Evolutionary conservation across 129 eudicot genomes (phyloP).

Genomic region (Kitagawia praeruptora): DNA sequence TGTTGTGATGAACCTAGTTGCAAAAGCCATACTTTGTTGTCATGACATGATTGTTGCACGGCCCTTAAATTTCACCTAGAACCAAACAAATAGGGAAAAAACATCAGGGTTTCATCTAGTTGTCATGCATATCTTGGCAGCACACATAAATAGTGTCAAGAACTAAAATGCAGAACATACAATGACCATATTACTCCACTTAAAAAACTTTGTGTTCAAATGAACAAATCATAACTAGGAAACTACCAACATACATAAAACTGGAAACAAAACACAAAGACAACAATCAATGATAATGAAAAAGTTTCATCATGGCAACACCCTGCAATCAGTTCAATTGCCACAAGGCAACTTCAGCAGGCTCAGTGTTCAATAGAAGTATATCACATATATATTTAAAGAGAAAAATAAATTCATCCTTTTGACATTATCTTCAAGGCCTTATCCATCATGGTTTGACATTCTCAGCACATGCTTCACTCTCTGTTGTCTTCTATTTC

Average conservation of each 20-base stretch:
- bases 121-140: too few species aligned
- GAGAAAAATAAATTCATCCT: not conserved
- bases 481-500: too few species aligned
- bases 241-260: not conserved
- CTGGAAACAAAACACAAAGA: not conserved
- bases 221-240: not conserved
- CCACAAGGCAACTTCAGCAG: constrained; percentile 2
- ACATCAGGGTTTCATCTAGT: too few species aligned
- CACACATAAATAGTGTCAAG: not conserved
- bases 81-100: too few species aligned
- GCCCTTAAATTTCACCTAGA: too few species aligned
- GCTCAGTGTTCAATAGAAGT: not conserved
- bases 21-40: too few species aligned
- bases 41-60: too few species aligned
- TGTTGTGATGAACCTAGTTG: too few species aligned
- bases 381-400: not conserved
- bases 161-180: not conserved
- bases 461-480: too few species aligned
- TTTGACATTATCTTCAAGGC: not conserved
- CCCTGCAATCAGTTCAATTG: not conserved
- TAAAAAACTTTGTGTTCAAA: not conserved
- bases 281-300: not conserved
- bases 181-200: not conserved
- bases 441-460: not conserved
- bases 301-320: not conserved